Evolutionary conservation across 73 alveolate species (phyloP).

Genomic region (Paramecium sonneborni): DNA sequence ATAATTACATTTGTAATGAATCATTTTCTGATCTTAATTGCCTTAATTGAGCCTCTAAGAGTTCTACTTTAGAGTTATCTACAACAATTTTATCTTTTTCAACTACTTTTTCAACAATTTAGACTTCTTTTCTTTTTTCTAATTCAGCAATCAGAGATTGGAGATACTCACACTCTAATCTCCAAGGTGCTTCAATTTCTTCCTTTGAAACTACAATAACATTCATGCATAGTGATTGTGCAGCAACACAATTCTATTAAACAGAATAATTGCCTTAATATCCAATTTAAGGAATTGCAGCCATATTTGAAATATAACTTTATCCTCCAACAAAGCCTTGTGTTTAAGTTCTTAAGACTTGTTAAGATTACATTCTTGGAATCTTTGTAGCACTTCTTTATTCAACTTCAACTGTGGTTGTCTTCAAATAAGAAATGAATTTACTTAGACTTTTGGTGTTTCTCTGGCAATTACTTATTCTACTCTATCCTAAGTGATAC

Average conservation of each 20-base stretch:
- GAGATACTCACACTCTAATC: constrained; percentile 35
- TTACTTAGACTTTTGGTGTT: not conserved
- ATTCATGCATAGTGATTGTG: constrained; percentile 14
- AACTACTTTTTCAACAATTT: not conserved
- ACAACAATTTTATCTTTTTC: not conserved
- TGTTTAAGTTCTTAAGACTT: not conserved
- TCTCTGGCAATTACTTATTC: not conserved
- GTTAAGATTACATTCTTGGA: constrained; percentile 13
- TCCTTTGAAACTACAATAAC: constrained; percentile 43
- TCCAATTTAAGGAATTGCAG: constrained; percentile 5
- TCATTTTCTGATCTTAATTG: constrained; percentile 9
- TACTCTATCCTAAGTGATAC: not conserved
- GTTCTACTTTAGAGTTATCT: not conserved
- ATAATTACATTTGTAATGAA: not conserved
- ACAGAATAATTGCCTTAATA: constrained; percentile 21
- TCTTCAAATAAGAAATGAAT: not conserved
- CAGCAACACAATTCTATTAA: not conserved
- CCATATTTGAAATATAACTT: constrained; percentile 40
- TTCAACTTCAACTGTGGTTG: not conserved
- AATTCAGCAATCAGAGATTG: constrained; percentile 32
- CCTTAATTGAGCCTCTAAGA: constrained; percentile 6
- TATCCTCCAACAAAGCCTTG: not conserved
- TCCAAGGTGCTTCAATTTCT: constrained; percentile 50
- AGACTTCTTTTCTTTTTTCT: constrained; percentile 9
- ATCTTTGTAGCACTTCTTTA: not conserved